Evolutionary conservation across 768 basidiomycete genomes (phyloP).

Genomic region (Omphalotus guepiniiformis): DNA sequence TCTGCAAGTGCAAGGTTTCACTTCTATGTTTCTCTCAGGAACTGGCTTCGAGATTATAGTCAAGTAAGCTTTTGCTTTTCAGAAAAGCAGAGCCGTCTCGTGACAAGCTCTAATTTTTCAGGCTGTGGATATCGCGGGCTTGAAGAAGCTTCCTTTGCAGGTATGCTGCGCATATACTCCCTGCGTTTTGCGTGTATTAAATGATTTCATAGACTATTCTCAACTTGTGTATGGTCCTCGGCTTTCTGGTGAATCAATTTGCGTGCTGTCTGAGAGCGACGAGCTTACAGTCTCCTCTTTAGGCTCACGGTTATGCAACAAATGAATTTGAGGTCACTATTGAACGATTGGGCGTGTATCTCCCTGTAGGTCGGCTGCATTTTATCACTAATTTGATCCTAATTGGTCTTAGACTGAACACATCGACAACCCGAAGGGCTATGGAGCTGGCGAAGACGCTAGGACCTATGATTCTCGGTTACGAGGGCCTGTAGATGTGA

Average conservation of each 20-base stretch:
- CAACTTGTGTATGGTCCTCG: conserved; percentile 85
- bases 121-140: conserved; percentile 80
- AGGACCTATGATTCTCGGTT: conserved; percentile 71
- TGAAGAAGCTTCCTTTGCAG: conserved; percentile 69
- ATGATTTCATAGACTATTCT: conserved; percentile 63
- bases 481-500: conserved; percentile 77
- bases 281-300: neutral
- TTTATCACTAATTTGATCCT: neutral
- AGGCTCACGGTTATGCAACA: conserved; percentile 81
- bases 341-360: conserved; percentile 80
- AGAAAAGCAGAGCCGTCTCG: neutral
- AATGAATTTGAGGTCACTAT: conserved; percentile 81
- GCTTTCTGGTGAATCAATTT: conserved; percentile 92
- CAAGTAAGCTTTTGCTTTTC: conserved; percentile 38
- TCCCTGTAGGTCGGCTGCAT: conserved; percentile 50
- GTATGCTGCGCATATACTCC: conserved; percentile 28
- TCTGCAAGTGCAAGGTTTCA: conserved; percentile 2
- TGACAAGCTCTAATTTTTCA: conserved; percentile 20
- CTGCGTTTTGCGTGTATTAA: neutral
- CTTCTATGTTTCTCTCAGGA: conserved; percentile 37
- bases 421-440: conserved; percentile 92
- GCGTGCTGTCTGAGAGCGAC: conserved; percentile 13
- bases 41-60: conserved; percentile 89
- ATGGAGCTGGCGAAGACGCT: conserved; percentile 81
- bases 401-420: conserved; percentile 57